A percentile compares a stretch with the other conserved stretches of the same genome.
These are phyloP conservation scores for Microbotryomycetes sp. DNA, from an alignment of 1,284 basidiomycete species.

Conservation along the genomic window DNA sequence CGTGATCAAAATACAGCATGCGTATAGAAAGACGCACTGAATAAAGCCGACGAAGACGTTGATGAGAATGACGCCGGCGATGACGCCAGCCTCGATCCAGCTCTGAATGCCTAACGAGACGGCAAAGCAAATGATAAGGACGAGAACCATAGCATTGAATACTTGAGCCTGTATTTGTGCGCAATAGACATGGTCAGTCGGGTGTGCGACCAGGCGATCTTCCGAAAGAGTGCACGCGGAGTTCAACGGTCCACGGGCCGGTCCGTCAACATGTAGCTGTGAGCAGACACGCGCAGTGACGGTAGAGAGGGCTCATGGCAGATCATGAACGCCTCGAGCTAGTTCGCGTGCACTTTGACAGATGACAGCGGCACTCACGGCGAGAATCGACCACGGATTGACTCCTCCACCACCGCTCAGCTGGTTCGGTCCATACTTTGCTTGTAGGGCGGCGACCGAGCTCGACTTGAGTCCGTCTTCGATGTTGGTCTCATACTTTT, in stretches of 20 bases:
- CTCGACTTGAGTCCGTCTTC: conserved; percentile 36
- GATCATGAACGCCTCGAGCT: too few species aligned
- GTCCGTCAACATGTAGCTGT: too few species aligned
- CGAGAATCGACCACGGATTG: conserved; percentile 18
- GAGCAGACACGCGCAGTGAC: too few species aligned
- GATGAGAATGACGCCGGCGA: conserved; percentile 28
- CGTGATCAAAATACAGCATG: background rate
- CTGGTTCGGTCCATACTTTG: conserved; percentile 43
- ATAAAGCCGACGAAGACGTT: conserved; percentile 16
- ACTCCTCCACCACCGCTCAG: conserved; percentile 41
- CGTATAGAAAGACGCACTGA: conserved; percentile 8
- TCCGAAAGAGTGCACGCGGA: too few species aligned
- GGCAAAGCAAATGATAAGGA: conserved; percentile 54
- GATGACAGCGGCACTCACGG: background rate
- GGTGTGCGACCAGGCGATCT: background rate
- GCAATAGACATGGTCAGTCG: background rate
- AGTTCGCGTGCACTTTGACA: too few species aligned
- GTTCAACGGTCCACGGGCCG: too few species aligned
- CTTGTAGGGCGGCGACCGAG: conserved; percentile 35
- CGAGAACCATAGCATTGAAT: conserved; percentile 40
- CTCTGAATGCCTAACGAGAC: conserved; percentile 58
- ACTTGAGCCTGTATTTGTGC: conserved; percentile 33
- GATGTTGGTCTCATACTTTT: conserved; percentile 12
- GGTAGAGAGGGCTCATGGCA: too few species aligned
- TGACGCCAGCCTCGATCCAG: conserved; percentile 54